phyloP scores from a whole-genome alignment of 768 basidiomycete species.

The Mycena alexandri region DNA sequence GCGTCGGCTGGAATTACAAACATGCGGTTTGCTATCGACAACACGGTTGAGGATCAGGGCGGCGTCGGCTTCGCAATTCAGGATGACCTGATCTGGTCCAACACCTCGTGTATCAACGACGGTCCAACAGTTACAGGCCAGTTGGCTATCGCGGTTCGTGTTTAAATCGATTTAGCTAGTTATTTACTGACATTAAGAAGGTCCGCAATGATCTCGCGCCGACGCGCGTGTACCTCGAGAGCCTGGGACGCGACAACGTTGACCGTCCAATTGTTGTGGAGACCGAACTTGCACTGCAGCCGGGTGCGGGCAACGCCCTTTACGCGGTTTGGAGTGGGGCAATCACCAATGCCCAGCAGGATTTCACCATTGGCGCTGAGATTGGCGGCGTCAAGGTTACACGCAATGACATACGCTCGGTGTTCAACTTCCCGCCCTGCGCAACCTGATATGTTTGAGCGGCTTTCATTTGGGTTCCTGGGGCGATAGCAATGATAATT shows the following conservation, averaged over 20 bases:
- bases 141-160: constrained; percentile 4
- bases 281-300: background rate
- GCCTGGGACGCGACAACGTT: background rate
- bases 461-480: too few relatives aligned
- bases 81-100: background rate
- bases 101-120: background rate
- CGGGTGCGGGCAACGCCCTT: background rate
- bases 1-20: background rate
- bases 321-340: background rate
- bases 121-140: background rate
- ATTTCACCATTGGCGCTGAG: background rate
- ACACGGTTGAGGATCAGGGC: constrained; percentile 9
- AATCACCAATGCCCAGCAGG: background rate
- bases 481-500: too few relatives aligned
- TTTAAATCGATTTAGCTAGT: too few relatives aligned
- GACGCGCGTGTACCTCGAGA: constrained; percentile 1
- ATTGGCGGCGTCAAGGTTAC: too few relatives aligned
- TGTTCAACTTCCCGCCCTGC: too few relatives aligned
- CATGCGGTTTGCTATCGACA: constrained; percentile 1
- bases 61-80: constrained; percentile 6
- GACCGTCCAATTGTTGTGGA: background rate
- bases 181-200: background rate
- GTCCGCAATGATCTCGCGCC: background rate
- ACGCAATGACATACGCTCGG: too few relatives aligned
- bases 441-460: too few relatives aligned